A percentile compares a stretch with the other conserved stretches of the same genome.
These are phyloP conservation scores for Fusarium avenaceum DNA, from an alignment of 2,329 filamentous ascomycete genomes.

Conservation along the genomic window DNA sequence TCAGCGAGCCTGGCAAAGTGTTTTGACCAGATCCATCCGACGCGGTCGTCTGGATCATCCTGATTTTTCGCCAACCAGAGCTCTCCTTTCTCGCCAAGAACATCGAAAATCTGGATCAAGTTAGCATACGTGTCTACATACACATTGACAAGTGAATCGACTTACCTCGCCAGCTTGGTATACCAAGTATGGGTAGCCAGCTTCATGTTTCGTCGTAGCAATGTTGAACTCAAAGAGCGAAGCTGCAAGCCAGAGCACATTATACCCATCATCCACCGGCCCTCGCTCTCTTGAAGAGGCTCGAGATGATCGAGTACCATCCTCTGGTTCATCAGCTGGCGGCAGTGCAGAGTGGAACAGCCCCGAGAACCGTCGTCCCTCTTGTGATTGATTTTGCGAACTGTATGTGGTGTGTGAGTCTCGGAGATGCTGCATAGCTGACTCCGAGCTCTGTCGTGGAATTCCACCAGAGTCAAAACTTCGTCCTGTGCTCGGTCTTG, in stretches of 20 bases:
- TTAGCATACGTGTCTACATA: slow-evolving; percentile 6
- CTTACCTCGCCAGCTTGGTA: slow-evolving; percentile 92
- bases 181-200: slow-evolving; percentile 94
- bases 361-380: slow-evolving; percentile 74
- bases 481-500: slow-evolving; percentile 70
- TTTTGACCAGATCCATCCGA: slow-evolving; percentile 99
- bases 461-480: slow-evolving; percentile 69
- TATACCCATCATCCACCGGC: slow-evolving; percentile 69
- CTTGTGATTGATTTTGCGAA: slow-evolving; percentile 61
- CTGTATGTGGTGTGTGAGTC: slow-evolving; percentile 70
- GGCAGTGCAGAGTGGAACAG: slow-evolving; percentile 91
- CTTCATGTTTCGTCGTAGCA: slow-evolving; percentile 89
- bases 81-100: slow-evolving; percentile 96
- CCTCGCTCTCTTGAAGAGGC: slow-evolving; percentile 72
- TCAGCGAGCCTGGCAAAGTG: slow-evolving; percentile 84
- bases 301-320: slow-evolving; percentile 67
- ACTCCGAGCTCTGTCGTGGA: slow-evolving; percentile 67
- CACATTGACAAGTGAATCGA: slow-evolving; percentile 20
- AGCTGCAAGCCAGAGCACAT: slow-evolving; percentile 89
- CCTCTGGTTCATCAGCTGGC: slow-evolving; percentile 75
- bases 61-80: slow-evolving; percentile 98
- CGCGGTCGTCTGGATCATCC: slow-evolving; percentile 81
- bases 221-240: slow-evolving; percentile 98
- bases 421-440: slow-evolving; percentile 59
- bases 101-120: slow-evolving; percentile 77